Base-by-base conservation (phyloP, 1,284 basidiomycete species). In the Tilletia horrida region DNA sequence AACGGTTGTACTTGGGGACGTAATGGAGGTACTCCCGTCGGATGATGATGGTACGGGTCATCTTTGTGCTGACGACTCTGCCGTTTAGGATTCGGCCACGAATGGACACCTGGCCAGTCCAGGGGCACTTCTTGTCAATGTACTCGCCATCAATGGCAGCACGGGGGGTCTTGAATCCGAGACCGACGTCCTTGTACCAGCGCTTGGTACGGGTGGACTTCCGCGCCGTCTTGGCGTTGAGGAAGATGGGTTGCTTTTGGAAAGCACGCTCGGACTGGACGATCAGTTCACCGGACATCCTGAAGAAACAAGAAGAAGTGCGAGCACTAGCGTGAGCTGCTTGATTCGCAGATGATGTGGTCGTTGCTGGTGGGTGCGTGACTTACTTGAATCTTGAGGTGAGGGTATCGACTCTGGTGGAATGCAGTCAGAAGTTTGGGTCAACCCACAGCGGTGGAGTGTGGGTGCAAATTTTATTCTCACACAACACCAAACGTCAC, bases 51-150 rank as follows among this genome's bases (percentile, higher is more conserved):
- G 96, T 98, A 82, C 96, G 92, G 84, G 90, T 96, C 96, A 99
- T 98, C 88, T 99, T 99, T 64, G 94, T 97, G 75, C 95, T 97
- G 69, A 98, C 86, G 76, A 98, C 94, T 83, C 91, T 91, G 84
- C 96, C 96, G 69, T 93, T 95, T 76, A 99, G 86, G 85, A 99
- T 97, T 83, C 96, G 95, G 72, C 96, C 96, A 84, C 96, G 95
- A 84, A 99, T 98, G 68, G 96, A 97, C 23, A 64, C 47, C 21
- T 18, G 23, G 48, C 63, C 63, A 77, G 92, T 94, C 87, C 95
- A 97, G 62, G 94, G 94, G 87, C 94, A 98, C 86, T 99, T 99
- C 88, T 98, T 98, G 89, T 99, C 95, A 83, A 98, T 92, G 87
- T 98, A 99, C 78, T 91, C 91, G 81, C 94, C 96, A 76, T 88